Base-by-base conservation (phyloP, 139 green algal genomes). In the Micractinium sp. region DNA sequence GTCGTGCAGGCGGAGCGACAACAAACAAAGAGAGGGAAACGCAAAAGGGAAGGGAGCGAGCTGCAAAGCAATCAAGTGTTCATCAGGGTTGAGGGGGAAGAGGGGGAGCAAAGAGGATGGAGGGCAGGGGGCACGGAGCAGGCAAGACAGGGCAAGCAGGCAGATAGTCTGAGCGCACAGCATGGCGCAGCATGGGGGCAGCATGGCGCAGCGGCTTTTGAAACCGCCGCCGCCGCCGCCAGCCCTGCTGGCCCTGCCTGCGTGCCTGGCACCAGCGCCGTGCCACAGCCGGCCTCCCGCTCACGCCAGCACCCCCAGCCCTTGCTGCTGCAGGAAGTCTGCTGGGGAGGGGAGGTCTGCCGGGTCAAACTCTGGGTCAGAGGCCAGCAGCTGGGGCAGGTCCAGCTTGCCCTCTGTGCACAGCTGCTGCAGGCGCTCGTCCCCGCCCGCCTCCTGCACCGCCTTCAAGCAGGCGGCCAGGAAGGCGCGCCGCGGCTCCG, bases 321-420 rank as follows among this genome's bases (percentile, higher is more conserved):
- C 93, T 60, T 95, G 35, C n/a, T 81, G 2, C 82, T 93, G 91
- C 80, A 96, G 84, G 88, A 94, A 97, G 1, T 89, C 89, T 13
- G 77, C 84, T 12, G 93, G 90, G 23, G 77, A 71, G 0, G 92
- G 90, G 75, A 94, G 87, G 73, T 95, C 93, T 13, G 81, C 80
- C 27, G 73, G 73, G 86, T 98, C 96, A 86, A 97, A 93, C 89
- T 96, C 94, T 2, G 95, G 89, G 78, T 97, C 95, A 7, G 88
- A 82, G 20, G 56, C 66, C n/a, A 98, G 91, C 77, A 97, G 92
- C 15, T 80, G 39, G 4, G 39, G 66, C 0, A 89, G 90, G 60
- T 92, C 83, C 12, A 97, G 27, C 29, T 87, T 88, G 1, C 85
- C 90, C 27, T 93, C 90, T 0, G 39, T 60, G 78, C 81, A 92